Base-by-base conservation (phyloP, 2,329 filamentous ascomycete species). In the Talaromyces piceae region DNA sequence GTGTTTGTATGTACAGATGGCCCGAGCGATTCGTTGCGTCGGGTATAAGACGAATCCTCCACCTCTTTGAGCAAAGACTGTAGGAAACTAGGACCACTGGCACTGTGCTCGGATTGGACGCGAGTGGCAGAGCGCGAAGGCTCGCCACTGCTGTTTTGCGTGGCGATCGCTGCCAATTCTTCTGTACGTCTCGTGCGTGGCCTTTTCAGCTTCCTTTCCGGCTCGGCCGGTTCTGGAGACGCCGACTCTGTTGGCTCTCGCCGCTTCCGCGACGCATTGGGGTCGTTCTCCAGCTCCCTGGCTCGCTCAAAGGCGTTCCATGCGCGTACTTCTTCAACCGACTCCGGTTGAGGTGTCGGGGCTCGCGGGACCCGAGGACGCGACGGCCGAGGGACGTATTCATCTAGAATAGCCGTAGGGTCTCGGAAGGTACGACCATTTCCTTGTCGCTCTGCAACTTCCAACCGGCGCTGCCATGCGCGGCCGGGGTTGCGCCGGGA, bases 221-320 rank as follows among this genome's bases (percentile, higher is more conserved):
- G 86, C 59, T 91, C 81, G 47, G 73, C 70, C 22, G 82, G 81
- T 26, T 77, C 74, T 2, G 79, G 74, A 3, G 89, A 94, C 63
- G 89, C 93, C 48, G 90, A 82, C 71, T 95, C 90, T 53, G 87
- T 82, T 47, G 75, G 73, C 53, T 72, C 74, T 57, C 84, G 69
- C 47, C 67, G 65, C 56, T 75, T 73, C 55, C 73, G 77, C 39
- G 78, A 69, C 47, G 71, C 66, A 43, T 57, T 66, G 0, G 71
- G 66, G 20, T 77, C 68, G 55, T 73, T 76, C 56, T 86, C 79
- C 16, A 80, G 78, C 54, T 91, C 85, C 57, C 88, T 80, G 41
- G 88, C 90, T 66, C 85, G 87, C 59, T 96, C 91, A 56, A 97
- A 84, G 18, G 87, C 89, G 56, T 90, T 88, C 93, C 91, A 96